Base-by-base conservation (phyloP, 2,329 filamentous ascomycete species). In the Stachybotrys chlorohalonatus region DNA sequence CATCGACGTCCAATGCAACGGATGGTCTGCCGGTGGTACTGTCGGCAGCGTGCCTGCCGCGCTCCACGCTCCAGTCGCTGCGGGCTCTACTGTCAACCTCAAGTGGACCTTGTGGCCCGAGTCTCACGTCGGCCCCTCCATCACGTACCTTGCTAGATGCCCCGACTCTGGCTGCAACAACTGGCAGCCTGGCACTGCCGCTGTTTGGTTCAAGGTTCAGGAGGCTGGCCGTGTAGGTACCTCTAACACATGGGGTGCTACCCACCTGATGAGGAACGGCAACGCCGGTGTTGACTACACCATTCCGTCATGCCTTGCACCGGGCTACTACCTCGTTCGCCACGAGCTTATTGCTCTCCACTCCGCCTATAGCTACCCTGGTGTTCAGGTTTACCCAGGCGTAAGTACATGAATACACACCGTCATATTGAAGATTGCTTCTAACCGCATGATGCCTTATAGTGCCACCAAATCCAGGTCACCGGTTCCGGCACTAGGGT, bases 61-160 rank as follows among this genome's bases (percentile, higher is more conserved):
- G 5, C 72, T 84, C 0, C 78, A 81, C 57, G 81, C 79, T 2
- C 65, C 74, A 0, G 80, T 72, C 5, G 71, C 75, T 6, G 80
- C 81, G 3, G 81, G 82, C 2, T 77, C 74, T 2, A 73, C 71
- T 0, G 77, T 84, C 42, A 75, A 73, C 9, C 70, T 84, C 3
- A 69, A 69, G 54, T 84, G 82, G 81, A 84, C 80, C 6, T 61
- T 75, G 1, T 77, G 74, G 73, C 73, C 74, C 0, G 73, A 75
- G 7, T 75, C 70, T 6, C 79, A 82, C 56, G 68, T 78, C 32
- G 81, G 81, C 0, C 80, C 81, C 46, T 65, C 77, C 1, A 70
- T 84, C 54, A 84, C 81, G 1, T 84, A 84, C 62, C 81, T 84
- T 79, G 81, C 81, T 5, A 70, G 72, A 39, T 84, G 82, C 64